phyloP scores from a whole-genome alignment of 805 yeast species.

The Starmerella scarabaei region DNA sequence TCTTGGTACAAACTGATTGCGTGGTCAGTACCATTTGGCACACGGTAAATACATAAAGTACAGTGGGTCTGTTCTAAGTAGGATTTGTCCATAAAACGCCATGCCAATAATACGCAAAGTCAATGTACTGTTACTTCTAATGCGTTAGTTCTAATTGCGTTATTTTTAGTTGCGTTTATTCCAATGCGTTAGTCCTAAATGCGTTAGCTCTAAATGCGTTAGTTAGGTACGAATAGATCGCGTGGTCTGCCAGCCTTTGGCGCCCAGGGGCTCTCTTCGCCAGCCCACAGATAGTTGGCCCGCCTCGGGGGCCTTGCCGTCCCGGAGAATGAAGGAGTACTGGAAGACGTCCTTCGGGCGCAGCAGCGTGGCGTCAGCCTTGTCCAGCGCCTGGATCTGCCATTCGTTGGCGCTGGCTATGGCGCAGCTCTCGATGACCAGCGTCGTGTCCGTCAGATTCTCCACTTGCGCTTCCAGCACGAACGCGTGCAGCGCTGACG shows the following conservation, averaged over 20 bases:
- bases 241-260: slow-evolving; percentile 25
- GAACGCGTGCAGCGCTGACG: slow-evolving; percentile 7
- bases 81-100: too few species aligned
- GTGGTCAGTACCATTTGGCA: too few species aligned
- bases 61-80: too few species aligned
- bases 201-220: neutral
- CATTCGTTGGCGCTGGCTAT: slow-evolving; percentile 22
- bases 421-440: slow-evolving; percentile 24
- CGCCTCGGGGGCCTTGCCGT: slow-evolving; percentile 14
- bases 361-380: slow-evolving; percentile 12
- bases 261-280: slow-evolving; percentile 30
- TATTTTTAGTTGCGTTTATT: too few species aligned
- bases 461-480: slow-evolving; percentile 28
- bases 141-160: too few species aligned
- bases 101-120: too few species aligned
- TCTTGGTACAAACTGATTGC: too few species aligned
- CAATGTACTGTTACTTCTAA: too few species aligned
- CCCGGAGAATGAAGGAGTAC: slow-evolving; percentile 19
- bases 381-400: slow-evolving; percentile 11
- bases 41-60: too few species aligned
- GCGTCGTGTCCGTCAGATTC: slow-evolving; percentile 22
- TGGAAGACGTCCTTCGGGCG: slow-evolving; percentile 25
- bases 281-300: slow-evolving; percentile 24
- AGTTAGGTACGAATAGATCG: slow-evolving; percentile 14
- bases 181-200: too few species aligned